Evolutionary conservation across 768 basidiomycete genomes (phyloP), one percentile per base, ranked within the genome.

Genomic region (Mycena alexandri): DNA sequence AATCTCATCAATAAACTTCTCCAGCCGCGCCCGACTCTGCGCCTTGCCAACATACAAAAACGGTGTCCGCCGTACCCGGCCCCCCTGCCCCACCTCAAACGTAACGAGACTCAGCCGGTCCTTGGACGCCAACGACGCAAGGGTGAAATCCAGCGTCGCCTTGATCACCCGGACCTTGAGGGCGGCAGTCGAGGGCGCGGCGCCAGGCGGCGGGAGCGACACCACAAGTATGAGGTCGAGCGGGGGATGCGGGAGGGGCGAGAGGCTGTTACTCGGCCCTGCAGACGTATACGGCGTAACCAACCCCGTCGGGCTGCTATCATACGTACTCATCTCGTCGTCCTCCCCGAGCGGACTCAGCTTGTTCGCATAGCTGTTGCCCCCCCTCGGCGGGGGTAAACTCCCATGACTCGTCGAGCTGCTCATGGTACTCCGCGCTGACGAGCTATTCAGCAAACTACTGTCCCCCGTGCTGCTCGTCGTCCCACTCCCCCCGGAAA

Each of bases 191-290:
- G 92, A 91, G 10, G 90, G 91, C 22, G 86, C 84, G 36, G 92
- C 85, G 50, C 81, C 84, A 0, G 90, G 86, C 8, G 93, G 87
- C 6, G 97, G 95, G 2, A 99, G 82, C 14, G 96, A 94, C 43
- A 99, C 81, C 61, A 99, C 92, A 61, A 99, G 87, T 75, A 99
- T 93, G 68, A 99, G 86, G 78, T 99, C 98, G 73, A 98, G 83
- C 6, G 95, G 86, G 0, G 96, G 92, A 75, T 98, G 96, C 16
- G 89, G 86, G 9, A 96, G 86, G 11, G 94, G 93, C 0, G 89
- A 83, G 36, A 95, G 89, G 38, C 90, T 92, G 78, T 94, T 94
- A 52, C 90, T 93, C 25, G 93, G 88, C 10, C 90, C 91, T 21
- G 88, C 84, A 12, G 91, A 90, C 46, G 89, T 86, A 75, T 92